These are phyloP conservation scores for Rhododendron ferrugineum DNA, from an alignment of 148 eudicot genomes.

Conservation along the genomic window DNA sequence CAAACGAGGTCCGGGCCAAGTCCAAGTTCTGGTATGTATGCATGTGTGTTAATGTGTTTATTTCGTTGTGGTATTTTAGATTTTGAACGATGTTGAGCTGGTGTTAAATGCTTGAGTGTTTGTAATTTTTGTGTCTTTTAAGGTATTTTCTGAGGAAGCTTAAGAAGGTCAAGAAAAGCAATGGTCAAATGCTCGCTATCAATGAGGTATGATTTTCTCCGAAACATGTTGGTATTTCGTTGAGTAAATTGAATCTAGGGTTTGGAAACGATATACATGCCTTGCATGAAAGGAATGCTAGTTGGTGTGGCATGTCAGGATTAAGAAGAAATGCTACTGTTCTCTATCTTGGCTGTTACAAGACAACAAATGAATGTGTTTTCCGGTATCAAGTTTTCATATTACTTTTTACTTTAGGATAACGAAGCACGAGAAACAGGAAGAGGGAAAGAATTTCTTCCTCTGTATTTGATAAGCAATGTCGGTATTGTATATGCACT, in stretches of 20 bases:
- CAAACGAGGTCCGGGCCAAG: slow-evolving; percentile 88
- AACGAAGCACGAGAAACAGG: no score
- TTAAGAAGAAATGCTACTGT: no score
- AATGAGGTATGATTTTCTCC: slow-evolving; percentile 51
- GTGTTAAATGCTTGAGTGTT: background rate
- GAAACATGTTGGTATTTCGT: background rate
- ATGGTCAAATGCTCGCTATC: slow-evolving; percentile 90
- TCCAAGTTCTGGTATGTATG: slow-evolving; percentile 73
- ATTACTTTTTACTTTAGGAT: background rate
- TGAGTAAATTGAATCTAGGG: background rate
- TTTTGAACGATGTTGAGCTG: no score
- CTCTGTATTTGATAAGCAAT: background rate
- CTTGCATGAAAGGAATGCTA: background rate
- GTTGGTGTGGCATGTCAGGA: no score
- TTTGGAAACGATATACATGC: no score
- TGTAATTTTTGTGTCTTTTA: background rate
- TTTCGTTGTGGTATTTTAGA: no score
- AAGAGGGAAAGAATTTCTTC: no score
- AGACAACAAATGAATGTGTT: no score
- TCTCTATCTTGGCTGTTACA: no score
- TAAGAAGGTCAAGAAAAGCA: slow-evolving; percentile 92
- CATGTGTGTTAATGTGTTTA: background rate
- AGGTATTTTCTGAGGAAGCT: slow-evolving; percentile 97
- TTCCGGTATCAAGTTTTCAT: no score
- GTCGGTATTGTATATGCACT: background rate